Evolutionary conservation across 805 yeast species (phyloP).

Genomic region (Yarrowia divulgata): DNA sequence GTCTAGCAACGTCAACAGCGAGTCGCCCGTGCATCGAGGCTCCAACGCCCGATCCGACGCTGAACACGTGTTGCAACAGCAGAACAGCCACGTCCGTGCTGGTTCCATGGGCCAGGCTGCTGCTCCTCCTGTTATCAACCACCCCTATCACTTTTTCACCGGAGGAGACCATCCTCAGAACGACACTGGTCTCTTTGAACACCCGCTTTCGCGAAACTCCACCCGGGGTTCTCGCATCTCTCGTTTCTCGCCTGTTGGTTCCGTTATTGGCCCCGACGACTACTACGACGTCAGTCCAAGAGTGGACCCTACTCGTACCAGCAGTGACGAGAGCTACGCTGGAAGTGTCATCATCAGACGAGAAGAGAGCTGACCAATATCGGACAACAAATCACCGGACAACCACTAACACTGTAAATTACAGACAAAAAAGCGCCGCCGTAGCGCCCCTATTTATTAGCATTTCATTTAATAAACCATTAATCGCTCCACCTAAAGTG

Average conservation of each 20-base stretch:
- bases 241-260: constrained; percentile 27
- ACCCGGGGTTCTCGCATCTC: constrained; percentile 19
- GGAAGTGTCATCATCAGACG: constrained; percentile 33
- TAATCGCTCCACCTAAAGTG: neutral
- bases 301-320: constrained; percentile 5
- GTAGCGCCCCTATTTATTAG: constrained; percentile 22
- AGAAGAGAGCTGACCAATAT: constrained; percentile 1
- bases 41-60: constrained; percentile 22
- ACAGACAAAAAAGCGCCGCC: neutral
- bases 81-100: constrained; percentile 16
- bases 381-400: neutral
- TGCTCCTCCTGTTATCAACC: constrained; percentile 10
- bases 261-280: constrained; percentile 27
- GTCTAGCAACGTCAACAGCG: constrained; percentile 32
- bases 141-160: constrained; percentile 19
- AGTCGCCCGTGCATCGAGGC: constrained; percentile 31
- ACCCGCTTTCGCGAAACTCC: constrained; percentile 11
- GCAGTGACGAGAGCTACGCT: constrained; percentile 33
- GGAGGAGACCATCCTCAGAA: constrained; percentile 30
- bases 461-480: constrained; percentile 17
- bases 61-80: constrained; percentile 24
- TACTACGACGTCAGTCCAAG: constrained; percentile 16
- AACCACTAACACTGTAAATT: constrained; percentile 18
- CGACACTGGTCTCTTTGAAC: constrained; percentile 29
- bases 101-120: constrained; percentile 20